phyloP scores from a whole-genome alignment of 2,329 filamentous ascomycete species.

The Tothia fuscella region DNA sequence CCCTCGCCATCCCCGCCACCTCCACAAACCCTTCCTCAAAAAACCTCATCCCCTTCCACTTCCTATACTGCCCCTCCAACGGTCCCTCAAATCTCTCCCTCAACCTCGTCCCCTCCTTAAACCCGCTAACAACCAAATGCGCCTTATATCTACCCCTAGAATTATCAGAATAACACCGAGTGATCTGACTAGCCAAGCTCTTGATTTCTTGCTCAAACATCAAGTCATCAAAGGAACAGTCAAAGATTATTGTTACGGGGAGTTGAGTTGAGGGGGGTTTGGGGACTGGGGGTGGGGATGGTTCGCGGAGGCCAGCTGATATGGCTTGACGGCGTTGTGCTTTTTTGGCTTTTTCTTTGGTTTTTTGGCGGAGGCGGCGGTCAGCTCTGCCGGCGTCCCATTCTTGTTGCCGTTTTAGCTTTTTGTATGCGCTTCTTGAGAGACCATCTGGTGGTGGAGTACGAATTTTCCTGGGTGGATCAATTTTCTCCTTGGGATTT shows the following conservation, averaged over 20 bases:
- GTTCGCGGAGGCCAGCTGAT: conserved; percentile 17
- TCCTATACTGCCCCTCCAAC: conserved; percentile 55
- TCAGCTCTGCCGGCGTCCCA: conserved; percentile 61
- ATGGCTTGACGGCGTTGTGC: conserved; percentile 33
- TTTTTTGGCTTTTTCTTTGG: conserved; percentile 42
- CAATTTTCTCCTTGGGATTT: too few species aligned
- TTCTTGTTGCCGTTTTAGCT: conserved; percentile 54
- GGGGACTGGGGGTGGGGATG: conserved; percentile 13
- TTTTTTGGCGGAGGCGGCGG: conserved; percentile 46
- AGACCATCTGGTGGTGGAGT: conserved; percentile 26
- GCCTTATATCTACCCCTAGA: conserved; percentile 50
- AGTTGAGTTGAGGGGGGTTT: conserved; percentile 16
- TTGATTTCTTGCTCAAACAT: conserved; percentile 82
- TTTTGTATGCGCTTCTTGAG: conserved; percentile 82
- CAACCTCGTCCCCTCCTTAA: conserved; percentile 59
- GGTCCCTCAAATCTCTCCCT: conserved; percentile 69
- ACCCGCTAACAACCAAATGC: conserved; percentile 68
- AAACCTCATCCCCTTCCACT: conserved; percentile 71
- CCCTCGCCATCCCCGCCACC: conserved; percentile 53
- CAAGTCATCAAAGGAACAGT: conserved; percentile 82
- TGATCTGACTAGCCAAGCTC: conserved; percentile 73
- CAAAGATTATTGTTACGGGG: conserved; percentile 61
- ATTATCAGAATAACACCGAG: conserved; percentile 83
- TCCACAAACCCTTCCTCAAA: conserved; percentile 61
- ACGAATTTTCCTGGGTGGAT: conserved; percentile 5